Evolutionary conservation across 1,139 yeast genomes (phyloP), one percentile per base, ranked within the genome.

Genomic region (Magnusiomyces tetraspermus): DNA sequence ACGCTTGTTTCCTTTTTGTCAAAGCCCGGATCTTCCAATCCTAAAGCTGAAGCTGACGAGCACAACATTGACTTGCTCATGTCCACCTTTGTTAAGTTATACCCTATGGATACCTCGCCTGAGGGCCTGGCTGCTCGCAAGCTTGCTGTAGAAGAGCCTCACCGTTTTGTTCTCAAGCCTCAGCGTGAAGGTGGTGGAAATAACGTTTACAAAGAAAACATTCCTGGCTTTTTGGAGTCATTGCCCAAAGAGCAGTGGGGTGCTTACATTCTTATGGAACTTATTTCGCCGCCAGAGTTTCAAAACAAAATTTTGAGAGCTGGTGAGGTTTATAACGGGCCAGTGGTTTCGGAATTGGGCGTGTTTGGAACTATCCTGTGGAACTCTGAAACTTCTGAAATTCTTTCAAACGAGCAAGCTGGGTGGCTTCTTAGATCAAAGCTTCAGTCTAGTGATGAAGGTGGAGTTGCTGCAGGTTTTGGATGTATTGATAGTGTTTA

Each of bases 401-500:
- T 85, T 10, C 17, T 40, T 13, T 47, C 50, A 23, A 92, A 92
- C 66, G 79, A 79, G 45, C 78, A 78, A 59, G 80, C 89, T 1
- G 97, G 97, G 4, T 87, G 87, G 80, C 75, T 92, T 58, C 72
- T 92, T 61, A 80, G 98, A 69, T 87, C 97, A 2, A 92, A 92
- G 68, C 79, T 89, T 55, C 83, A 87, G 59, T 74, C 84, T 2
- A 85, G 95, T 53, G 82, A 92, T 68, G 98, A 92, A 72, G 98
- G 98, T 49, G 98, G 98, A 40, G 97, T 92, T 36, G 97, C 97
- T 31, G 97, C 98, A 15, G 98, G 98, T 0, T 92, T 86, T 70
- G 98, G 97, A 11, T 89, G 97, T 68, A 88, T 92, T 51, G 98
- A 92, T 68, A 85, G 90, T 62, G 73, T 79, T 37, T 70, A 71